phyloP scores from a whole-genome alignment of 352 stramenopile species.

The Peronospora belbahrii region DNA sequence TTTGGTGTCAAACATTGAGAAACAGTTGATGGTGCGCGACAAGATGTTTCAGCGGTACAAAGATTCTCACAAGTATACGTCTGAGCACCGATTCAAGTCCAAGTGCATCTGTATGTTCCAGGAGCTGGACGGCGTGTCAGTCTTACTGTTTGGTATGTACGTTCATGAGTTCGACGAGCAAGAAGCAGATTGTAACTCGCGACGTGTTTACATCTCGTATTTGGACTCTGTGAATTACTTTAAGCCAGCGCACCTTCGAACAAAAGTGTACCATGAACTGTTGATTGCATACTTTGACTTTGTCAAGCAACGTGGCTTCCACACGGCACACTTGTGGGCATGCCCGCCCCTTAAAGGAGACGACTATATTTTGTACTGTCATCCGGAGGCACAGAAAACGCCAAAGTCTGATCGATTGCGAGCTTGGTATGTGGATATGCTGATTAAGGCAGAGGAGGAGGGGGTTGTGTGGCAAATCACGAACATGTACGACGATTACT shows the following conservation, averaged over 20 bases:
- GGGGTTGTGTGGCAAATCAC: constrained; percentile 92
- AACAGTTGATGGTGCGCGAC: constrained; percentile 91
- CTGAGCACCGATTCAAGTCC: constrained; percentile 89
- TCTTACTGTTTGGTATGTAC: constrained; percentile 99
- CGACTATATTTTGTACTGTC: constrained; percentile 99
- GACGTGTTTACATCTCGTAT: constrained; percentile 97
- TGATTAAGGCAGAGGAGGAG: constrained; percentile 78
- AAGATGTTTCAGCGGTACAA: constrained; percentile 94
- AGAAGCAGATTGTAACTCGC: constrained; percentile 91
- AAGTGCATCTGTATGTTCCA: constrained; percentile 99
- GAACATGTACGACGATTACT: constrained; percentile 95
- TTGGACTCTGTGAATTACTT: constrained; percentile 99
- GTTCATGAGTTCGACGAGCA: constrained; percentile 99
- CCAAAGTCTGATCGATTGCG: constrained; percentile 97
- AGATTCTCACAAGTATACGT: constrained; percentile 84
- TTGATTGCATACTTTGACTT: constrained; percentile 98
- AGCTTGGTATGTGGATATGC: constrained; percentile 92
- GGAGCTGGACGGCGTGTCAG: constrained; percentile 98
- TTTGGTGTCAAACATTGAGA: constrained; percentile 94
- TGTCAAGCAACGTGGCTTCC: constrained; percentile 94
- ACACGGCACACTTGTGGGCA: constrained; percentile 98
- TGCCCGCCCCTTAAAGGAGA: constrained; percentile 98
- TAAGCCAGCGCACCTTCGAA: constrained; percentile 92
- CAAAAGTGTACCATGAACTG: constrained; percentile 98
- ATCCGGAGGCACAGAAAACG: constrained; percentile 98